A percentile compares a stretch with the other conserved stretches of the same genome.
Evolutionary conservation across 768 basidiomycete species (phyloP).

Genomic region (Podaxis mareebaensis): DNA sequence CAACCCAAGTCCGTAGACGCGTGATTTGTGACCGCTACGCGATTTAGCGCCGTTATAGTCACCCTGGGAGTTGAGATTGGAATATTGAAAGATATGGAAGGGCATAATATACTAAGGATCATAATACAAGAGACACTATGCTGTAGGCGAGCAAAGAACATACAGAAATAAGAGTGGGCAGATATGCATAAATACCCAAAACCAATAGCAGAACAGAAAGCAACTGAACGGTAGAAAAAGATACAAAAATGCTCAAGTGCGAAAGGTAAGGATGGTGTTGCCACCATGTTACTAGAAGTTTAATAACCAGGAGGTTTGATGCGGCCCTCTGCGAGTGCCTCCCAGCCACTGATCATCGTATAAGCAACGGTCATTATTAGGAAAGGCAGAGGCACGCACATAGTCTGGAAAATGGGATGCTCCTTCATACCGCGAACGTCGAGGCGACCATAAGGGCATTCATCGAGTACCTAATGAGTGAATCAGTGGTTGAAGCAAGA

Average conservation of each 20-base stretch:
- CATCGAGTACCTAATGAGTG: neutral
- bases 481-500: neutral
- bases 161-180: no score
- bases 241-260: no score
- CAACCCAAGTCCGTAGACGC: neutral
- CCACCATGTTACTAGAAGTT: neutral
- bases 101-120: no score
- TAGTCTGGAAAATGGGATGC: neutral
- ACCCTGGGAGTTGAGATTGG: neutral
- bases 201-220: no score
- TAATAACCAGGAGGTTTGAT: neutral
- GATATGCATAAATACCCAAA: no score
- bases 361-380: neutral
- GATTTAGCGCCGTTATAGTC: neutral
- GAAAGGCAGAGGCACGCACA: neutral
- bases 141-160: no score
- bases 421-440: neutral
- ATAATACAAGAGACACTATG: no score
- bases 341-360: neutral
- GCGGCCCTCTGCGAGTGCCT: neutral
- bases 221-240: no score
- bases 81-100: no score
- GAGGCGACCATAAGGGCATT: neutral
- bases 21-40: neutral
- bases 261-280: neutral